Percentiles rank a stretch among this genome's conserved stretches.
Conservation (phyloP, 179 eudicot species). For the Dionaea muscipula region DNA sequence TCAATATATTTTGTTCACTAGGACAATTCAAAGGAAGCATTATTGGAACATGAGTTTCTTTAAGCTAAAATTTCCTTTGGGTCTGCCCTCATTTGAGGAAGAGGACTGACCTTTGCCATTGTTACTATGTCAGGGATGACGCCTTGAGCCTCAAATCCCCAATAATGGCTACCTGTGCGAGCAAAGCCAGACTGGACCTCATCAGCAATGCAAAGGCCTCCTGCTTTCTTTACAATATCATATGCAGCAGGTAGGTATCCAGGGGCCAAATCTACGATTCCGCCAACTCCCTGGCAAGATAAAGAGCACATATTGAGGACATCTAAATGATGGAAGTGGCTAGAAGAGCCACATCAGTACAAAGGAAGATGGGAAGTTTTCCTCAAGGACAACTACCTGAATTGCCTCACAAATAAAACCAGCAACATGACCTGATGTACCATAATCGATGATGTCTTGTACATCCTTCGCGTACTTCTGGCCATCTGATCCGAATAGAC, state of each 20-base stretch:
- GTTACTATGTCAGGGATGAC: conserved; percentile 91
- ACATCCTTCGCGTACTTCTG: conserved; percentile 73
- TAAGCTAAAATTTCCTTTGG: too few relatives aligned
- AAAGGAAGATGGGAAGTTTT: background rate
- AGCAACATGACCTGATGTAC: conserved; percentile 79
- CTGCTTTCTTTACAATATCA: conserved; percentile 57
- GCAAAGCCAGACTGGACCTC: conserved; percentile 95
- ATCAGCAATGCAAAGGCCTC: conserved; percentile 85
- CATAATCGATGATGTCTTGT: conserved; percentile 58
- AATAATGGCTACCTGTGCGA: conserved; percentile 84
- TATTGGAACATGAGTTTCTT: too few relatives aligned
- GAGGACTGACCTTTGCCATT: conserved; percentile 77
- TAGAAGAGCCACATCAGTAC: background rate
- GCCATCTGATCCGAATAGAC: conserved; percentile 84
- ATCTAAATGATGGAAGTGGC: background rate
- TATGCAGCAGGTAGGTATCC: conserved; percentile 64
- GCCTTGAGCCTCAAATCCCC: conserved; percentile 90
- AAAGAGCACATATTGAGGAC: background rate
- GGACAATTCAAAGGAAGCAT: too few relatives aligned
- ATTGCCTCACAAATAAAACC: conserved; percentile 80
- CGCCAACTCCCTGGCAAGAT: conserved; percentile 64
- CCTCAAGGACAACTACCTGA: conserved; percentile 34
- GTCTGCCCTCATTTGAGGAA: too few relatives aligned
- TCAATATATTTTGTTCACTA: too few relatives aligned
- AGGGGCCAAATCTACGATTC: conserved; percentile 79